These are phyloP conservation scores for Phaeolepiota aurea DNA, from an alignment of 768 basidiomycete genomes.

Conservation along the genomic window DNA sequence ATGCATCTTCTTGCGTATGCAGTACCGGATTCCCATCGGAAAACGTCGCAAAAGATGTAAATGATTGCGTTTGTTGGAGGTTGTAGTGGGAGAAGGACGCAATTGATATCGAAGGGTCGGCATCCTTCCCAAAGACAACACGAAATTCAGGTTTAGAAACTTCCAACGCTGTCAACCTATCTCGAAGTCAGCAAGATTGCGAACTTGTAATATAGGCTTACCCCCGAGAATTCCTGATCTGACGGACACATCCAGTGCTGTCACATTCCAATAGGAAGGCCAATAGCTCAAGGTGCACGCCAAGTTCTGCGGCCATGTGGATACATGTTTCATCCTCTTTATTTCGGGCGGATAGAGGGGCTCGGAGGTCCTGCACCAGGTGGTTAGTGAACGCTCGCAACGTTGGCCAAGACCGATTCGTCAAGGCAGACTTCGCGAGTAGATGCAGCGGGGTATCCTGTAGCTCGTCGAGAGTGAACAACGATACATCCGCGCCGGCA, in stretches of 20 bases:
- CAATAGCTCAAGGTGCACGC: constrained; percentile 54
- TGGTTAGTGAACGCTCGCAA: constrained; percentile 57
- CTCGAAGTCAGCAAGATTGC: background rate
- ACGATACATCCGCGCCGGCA: constrained; percentile 66
- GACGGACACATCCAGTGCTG: constrained; percentile 40
- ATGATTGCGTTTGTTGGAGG: constrained; percentile 38
- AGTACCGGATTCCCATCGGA: constrained; percentile 20
- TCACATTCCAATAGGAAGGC: constrained; percentile 62
- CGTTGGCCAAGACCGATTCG: constrained; percentile 22
- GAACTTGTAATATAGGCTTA: constrained; percentile 22
- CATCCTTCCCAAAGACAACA: constrained; percentile 47
- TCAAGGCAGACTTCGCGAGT: constrained; percentile 35
- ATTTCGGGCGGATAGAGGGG: constrained; percentile 61
- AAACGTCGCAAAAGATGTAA: constrained; percentile 42
- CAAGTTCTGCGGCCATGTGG: constrained; percentile 73
- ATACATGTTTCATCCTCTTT: constrained; percentile 68
- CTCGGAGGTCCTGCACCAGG: constrained; percentile 60
- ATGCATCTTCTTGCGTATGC: constrained; percentile 17
- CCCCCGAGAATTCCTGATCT: constrained; percentile 67
- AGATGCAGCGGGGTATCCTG: constrained; percentile 58
- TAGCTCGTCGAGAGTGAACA: constrained; percentile 58
- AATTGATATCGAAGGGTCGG: constrained; percentile 45
- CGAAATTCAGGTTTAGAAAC: constrained; percentile 62
- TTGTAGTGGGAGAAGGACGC: too few relatives aligned
- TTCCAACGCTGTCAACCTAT: constrained; percentile 57